Evolutionary conservation across 1,284 basidiomycete species (phyloP).

Genomic region (Ustilago esculenta): DNA sequence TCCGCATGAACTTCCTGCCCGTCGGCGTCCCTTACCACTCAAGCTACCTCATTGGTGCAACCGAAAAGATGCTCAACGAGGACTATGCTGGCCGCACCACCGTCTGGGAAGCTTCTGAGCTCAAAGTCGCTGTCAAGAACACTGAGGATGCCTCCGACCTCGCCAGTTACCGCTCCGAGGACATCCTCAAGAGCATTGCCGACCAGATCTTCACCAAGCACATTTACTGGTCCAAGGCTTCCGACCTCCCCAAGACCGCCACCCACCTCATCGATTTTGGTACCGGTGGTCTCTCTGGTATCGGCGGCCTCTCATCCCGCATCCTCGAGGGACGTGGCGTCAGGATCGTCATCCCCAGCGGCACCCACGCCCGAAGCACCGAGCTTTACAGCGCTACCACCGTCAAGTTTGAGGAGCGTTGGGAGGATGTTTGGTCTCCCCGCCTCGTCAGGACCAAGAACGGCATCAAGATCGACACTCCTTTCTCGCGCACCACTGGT

Average conservation of each 20-base stretch:
- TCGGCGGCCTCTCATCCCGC: conserved; percentile 87
- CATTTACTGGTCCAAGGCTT: conserved; percentile 92
- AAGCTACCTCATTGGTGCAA: conserved; percentile 79
- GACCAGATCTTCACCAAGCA: conserved; percentile 87
- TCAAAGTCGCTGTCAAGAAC: conserved; percentile 87
- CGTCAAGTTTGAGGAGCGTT: conserved; percentile 84
- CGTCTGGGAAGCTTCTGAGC: conserved; percentile 79
- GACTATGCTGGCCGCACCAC: conserved; percentile 72
- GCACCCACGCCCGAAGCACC: conserved; percentile 52
- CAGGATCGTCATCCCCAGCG: conserved; percentile 71
- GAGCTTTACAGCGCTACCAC: conserved; percentile 73
- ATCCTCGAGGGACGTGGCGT: conserved; percentile 93
- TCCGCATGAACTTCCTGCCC: conserved; percentile 90
- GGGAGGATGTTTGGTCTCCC: conserved; percentile 88
- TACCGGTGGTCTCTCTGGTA: conserved; percentile 90
- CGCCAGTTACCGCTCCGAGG: conserved; percentile 37
- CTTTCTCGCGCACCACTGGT: conserved; percentile 91
- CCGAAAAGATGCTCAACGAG: conserved; percentile 77
- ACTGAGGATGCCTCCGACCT: conserved; percentile 73
- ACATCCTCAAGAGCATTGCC: conserved; percentile 55
- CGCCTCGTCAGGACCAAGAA: conserved; percentile 79
- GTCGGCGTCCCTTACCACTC: conserved; percentile 97
- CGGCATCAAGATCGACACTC: conserved; percentile 77
- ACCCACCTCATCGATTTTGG: conserved; percentile 95
- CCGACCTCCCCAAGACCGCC: conserved; percentile 79